Percentiles rank a stretch among this genome's conserved stretches.
phyloP scores from a whole-genome alignment of 2,329 filamentous ascomycete genomes.

The Macrophomina tecta region DNA sequence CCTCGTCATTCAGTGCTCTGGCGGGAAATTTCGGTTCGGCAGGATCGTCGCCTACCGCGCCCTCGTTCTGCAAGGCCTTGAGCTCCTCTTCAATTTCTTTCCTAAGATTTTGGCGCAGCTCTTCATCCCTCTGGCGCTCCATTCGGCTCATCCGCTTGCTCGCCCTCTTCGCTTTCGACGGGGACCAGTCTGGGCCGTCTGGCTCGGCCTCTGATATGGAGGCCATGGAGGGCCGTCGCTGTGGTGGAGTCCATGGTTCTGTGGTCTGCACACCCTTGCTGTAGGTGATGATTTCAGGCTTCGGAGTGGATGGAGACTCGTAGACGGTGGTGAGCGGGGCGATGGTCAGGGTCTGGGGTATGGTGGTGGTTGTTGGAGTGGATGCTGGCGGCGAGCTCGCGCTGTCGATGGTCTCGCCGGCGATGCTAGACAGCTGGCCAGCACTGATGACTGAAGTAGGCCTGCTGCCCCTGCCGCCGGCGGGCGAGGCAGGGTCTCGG shows the following conservation, averaged over 20 bases:
- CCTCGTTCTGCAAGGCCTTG: conserved; percentile 64
- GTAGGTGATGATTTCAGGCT: conserved; percentile 86
- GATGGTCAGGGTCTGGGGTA: conserved; percentile 75
- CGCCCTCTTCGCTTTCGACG: conserved; percentile 57
- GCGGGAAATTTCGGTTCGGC: conserved; percentile 68
- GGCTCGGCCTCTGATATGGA: conserved; percentile 56
- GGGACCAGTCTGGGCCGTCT: conserved; percentile 63
- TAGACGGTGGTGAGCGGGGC: conserved; percentile 77
- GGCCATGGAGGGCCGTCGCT: conserved; percentile 54
- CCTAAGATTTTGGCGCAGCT: conserved; percentile 81
- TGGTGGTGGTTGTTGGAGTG: conserved; percentile 52
- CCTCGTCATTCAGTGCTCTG: conserved; percentile 80
- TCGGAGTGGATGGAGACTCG: conserved; percentile 77
- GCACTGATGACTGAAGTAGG: conserved; percentile 87
- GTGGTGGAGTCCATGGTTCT: conserved; percentile 69
- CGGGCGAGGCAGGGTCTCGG: conserved; percentile 50
- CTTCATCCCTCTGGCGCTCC: conserved; percentile 84
- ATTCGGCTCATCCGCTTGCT: conserved; percentile 79
- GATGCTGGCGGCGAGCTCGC: conserved; percentile 46
- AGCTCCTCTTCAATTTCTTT: conserved; percentile 94
- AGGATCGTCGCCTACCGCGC: conserved; percentile 46
- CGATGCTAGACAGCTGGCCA: conserved; percentile 69
- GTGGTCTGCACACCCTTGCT: conserved; percentile 95
- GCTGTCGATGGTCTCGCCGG: conserved; percentile 61
- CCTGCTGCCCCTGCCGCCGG: conserved; percentile 65